Percentiles rank a stretch among this genome's conserved stretches.
phyloP scores from a whole-genome alignment of 768 basidiomycete genomes.

The Termitomyces sp. region DNA sequence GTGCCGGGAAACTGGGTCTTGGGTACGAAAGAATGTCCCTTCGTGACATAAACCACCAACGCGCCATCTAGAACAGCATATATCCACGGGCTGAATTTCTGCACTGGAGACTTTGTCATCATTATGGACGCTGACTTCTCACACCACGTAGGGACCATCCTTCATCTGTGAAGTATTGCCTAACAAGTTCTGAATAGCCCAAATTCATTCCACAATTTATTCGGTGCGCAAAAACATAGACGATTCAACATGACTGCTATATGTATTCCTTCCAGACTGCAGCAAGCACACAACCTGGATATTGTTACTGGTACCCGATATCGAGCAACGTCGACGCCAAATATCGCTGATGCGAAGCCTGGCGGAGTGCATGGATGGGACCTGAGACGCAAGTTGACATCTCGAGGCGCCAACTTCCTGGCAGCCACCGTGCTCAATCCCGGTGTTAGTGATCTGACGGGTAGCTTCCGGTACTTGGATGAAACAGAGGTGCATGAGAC shows the following conservation, averaged over 20 bases:
- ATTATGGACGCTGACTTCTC: slow-evolving; percentile 98
- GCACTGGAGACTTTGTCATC: slow-evolving; percentile 88
- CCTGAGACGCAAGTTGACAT: slow-evolving; percentile 81
- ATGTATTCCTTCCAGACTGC: slow-evolving; percentile 43
- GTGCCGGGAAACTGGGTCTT: slow-evolving; percentile 86
- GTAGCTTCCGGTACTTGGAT: slow-evolving; percentile 68
- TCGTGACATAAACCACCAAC: background rate
- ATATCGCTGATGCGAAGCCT: slow-evolving; percentile 51
- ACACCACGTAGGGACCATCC: slow-evolving; percentile 63
- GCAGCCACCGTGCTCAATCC: slow-evolving; percentile 82
- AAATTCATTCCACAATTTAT: slow-evolving; percentile 96
- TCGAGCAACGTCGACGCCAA: slow-evolving; percentile 53
- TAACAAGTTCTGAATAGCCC: slow-evolving; percentile 42
- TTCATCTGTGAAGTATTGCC: background rate
- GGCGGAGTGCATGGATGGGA: slow-evolving; percentile 95
- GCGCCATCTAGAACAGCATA: slow-evolving; percentile 58
- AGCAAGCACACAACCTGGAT: slow-evolving; percentile 82
- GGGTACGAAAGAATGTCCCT: slow-evolving; percentile 44
- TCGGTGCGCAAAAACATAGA: slow-evolving; percentile 38
- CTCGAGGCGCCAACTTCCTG: slow-evolving; percentile 84
- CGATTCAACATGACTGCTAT: background rate
- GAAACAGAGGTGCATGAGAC: background rate
- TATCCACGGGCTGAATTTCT: slow-evolving; percentile 86
- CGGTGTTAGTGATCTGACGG: slow-evolving; percentile 86
- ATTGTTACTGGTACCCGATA: slow-evolving; percentile 94